Evolutionary conservation across 164 flowering plant genomes (phyloP), one percentile per base, ranked within the genome.

Genomic region (Cinnamomum micranthum): DNA sequence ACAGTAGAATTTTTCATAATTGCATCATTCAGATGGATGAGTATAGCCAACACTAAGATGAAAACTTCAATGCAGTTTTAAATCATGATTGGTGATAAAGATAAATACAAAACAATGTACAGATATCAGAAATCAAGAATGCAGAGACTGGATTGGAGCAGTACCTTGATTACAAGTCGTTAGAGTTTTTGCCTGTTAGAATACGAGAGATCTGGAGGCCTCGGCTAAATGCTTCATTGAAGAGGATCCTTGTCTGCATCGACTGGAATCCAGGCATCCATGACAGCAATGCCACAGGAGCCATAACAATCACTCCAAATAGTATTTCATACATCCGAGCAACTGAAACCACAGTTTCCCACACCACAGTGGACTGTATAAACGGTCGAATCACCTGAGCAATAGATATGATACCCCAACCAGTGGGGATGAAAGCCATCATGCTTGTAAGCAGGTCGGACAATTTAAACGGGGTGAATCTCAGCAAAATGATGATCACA

Each of bases 231-330:
- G 92, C 99, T 81, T 95, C 90, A 82, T 95, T 95, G 80, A 95
- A 95, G 65, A 95, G 82, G 69, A 95, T 92, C 80, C 99, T 87
- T 10, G 97, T 93, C 81, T 95, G 98, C 97, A 95, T 93, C 13
- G 92, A 68, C 81, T 92, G 95, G 79, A 92, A 92, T 17, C 94
- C 98, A 52, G 99, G 99, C 86, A 92, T 74, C 99, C 99, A 95
- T 51, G 98, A 88, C 6, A 95, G 82, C 51, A 92, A 79, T n/a
- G 99, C 99, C 77, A 93, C 82, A 11, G 99, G 99, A 51, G 89
- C 89, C 94, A 95, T 82, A 50, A 93, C 89, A 28, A 93, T 83
- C 27, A 93, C 63, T 50, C 95, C 99, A 31, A 95, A 80, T 73
- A 90, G 66, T 79, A 90, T 55, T 77, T 95, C 99, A 81, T 93